phyloP scores from a whole-genome alignment of 1,139 yeast species.

The Magnusiomyces tetraspermus region DNA sequence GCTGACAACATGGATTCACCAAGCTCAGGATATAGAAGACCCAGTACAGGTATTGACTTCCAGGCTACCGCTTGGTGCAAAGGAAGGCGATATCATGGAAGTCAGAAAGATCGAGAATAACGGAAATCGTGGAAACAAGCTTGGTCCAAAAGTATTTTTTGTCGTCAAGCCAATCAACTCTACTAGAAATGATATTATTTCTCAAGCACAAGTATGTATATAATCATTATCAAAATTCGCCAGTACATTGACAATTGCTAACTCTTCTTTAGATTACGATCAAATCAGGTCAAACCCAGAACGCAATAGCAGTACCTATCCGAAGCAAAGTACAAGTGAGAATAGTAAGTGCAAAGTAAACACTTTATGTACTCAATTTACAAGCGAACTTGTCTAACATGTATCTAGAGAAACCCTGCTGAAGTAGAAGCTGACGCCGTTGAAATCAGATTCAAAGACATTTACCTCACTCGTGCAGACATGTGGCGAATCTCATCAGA shows the following conservation, averaged over 20 bases:
- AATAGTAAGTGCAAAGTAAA: slow-evolving; percentile 31
- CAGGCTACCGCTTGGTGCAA: slow-evolving; percentile 45
- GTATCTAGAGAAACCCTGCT: slow-evolving; percentile 12
- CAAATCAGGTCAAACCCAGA: slow-evolving; percentile 52
- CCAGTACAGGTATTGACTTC: slow-evolving; percentile 55
- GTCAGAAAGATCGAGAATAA: slow-evolving; percentile 35
- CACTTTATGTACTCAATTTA: not conserved
- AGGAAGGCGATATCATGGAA: slow-evolving; percentile 70
- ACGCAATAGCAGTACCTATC: slow-evolving; percentile 54
- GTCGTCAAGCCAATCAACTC: slow-evolving; percentile 35
- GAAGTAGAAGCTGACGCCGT: slow-evolving; percentile 67
- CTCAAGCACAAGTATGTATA: slow-evolving; percentile 25
- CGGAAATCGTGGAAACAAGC: not conserved
- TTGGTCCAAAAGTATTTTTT: slow-evolving; percentile 36
- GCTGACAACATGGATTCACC: slow-evolving; percentile 68
- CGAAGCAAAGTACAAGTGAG: slow-evolving; percentile 53
- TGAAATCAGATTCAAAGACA: slow-evolving; percentile 73
- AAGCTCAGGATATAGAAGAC: slow-evolving; percentile 46
- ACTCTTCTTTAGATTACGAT: slow-evolving; percentile 42
- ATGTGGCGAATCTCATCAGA: slow-evolving; percentile 79
- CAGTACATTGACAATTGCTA: not conserved
- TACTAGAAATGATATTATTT: slow-evolving; percentile 28
- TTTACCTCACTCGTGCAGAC: slow-evolving; percentile 77
- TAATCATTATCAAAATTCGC: not conserved
- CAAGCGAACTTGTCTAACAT: not conserved